Evolutionary conservation across 176 grass and related monocot genomes (phyloP), one percentile per base, ranked within the genome.

Genomic region (Areca catechu): DNA sequence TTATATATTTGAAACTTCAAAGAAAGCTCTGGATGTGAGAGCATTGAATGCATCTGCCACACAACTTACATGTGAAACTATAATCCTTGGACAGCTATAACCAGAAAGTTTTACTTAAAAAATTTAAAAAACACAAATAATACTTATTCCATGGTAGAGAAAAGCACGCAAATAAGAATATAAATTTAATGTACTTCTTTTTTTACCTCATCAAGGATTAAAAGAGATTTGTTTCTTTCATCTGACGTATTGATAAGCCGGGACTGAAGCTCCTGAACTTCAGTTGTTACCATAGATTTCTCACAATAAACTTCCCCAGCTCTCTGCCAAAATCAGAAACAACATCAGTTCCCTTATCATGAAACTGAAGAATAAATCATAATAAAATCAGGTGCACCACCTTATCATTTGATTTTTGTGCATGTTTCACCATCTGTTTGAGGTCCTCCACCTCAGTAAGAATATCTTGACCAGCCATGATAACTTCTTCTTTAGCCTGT

Each of bases 381-480:
- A 55, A n/a, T 58, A 74, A 69, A 16, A 71, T 37, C 22, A n/a
- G 19, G 2, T 58, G 24, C 21, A 47, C 50, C 57, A 81, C 78
- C 83, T 86, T 80, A 57, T 70, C 56, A 24, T 86, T 86, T 69
- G 74, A 69, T 54, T 81, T 73, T 53, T 77, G 66, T 12, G 69
- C 70, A 66, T 58, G 60, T 20, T 71, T 51, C 51, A 78, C 81
- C 57, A 81, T 49, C 27, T 71, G 48, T 50, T 75, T 74, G 60
- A 74, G 70, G 43, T 80, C 34, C 34, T 74, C 53, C 50, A 74
- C 69, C 62, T 71, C 74, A 21, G 58, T 50, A 64, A 55, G 54
- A 69, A 70, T 69, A 63, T 66, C 68, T 58, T 77, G 54, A 74
- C 57, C 69, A 62, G 83, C 64, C 63, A 74, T 54, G 62, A 37